These are phyloP conservation scores for Dothidotthia symphoricarpi DNA, from an alignment of 2,329 filamentous ascomycete species.

Conservation along the genomic window DNA sequence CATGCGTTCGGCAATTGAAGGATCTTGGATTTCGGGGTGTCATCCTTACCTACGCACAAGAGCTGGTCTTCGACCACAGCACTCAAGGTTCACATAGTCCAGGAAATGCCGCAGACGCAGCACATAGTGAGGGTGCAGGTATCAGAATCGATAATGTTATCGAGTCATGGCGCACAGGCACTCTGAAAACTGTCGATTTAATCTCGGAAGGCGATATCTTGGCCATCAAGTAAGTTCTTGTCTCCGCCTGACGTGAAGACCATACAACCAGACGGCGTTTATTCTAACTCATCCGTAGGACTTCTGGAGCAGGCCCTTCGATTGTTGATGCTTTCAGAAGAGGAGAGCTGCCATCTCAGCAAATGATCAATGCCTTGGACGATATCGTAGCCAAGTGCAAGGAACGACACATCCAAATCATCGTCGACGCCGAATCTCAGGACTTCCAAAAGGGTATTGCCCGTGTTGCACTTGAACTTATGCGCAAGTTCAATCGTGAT, in stretches of 20 bases:
- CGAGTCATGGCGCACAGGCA: conserved; percentile 34
- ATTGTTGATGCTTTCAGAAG: conserved; percentile 43
- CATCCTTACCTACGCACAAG: conserved; percentile 79
- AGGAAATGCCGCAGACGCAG: conserved; percentile 13
- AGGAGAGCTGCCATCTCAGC: conserved; percentile 38
- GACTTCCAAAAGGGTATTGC: conserved; percentile 44
- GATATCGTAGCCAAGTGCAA: conserved; percentile 45
- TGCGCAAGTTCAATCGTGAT: conserved; percentile 54
- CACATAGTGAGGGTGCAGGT: conserved; percentile 2
- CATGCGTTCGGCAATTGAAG: conserved; percentile 60
- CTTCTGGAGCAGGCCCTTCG: conserved; percentile 46
- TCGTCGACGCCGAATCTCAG: conserved; percentile 51
- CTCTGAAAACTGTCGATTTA: conserved; percentile 29
- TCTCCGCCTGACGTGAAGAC: too few species aligned
- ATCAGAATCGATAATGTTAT: conserved; percentile 32
- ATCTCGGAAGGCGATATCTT: conserved; percentile 34
- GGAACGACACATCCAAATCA: conserved; percentile 44
- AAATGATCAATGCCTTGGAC: conserved; percentile 46
- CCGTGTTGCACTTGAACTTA: conserved; percentile 57
- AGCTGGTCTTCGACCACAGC: conserved; percentile 51
- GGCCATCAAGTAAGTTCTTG: conserved; percentile 27
- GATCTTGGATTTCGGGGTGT: conserved; percentile 78
- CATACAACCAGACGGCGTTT: neutral
- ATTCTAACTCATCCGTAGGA: conserved; percentile 28
- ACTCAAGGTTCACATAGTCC: conserved; percentile 20